Base-by-base conservation (phyloP, 441 rosid genomes). In the Macaranga tanarius region DNA sequence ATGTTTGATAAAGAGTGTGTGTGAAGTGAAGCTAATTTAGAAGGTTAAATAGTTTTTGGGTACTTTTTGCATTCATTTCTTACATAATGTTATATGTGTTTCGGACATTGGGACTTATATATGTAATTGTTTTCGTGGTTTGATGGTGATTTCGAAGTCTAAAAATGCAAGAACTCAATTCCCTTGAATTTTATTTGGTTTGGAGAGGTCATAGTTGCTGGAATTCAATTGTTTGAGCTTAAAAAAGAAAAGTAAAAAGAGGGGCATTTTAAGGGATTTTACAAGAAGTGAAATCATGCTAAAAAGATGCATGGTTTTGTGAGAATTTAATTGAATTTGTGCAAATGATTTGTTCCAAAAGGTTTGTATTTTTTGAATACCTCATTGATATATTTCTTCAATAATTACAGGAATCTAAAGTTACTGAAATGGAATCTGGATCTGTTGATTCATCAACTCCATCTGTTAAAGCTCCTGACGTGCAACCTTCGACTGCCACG, bases 391-490 rank as follows among this genome's bases (percentile, higher is more conserved):
- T 79, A 67, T 70, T 60, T 31, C 54, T 65, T 78, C 62, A 58
- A 70, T 66, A 68, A 52, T 66, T 17, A 19, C 73, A 52, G 71
- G 79, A 69, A n/a, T 59, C 56, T 60, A 67, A 54, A 38, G 25
- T 58, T 23, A 9, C 62, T 48, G 42, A 65, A 73, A 86, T 88
- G 93, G 89, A 84, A 70, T 77, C 88, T 16, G 84, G 73, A 80
- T 71, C 83, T 52, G 78, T 83, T 75, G 92, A 86, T 78, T 83
- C 83, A 58, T 74, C 86, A 23, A 71, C 76, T 77, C 55, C 86
- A 12, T 77, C 87, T 71, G 65, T 73, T 40, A 80, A 70, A 79
- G 80, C 85, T 74, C 65, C 87, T 31, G 84, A 88, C 70, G 73
- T 28, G 66, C 88, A 83, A 40, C 72, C 84, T 73, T 51, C 83